These are phyloP conservation scores for Chrysoporthe cubensis DNA, from an alignment of 2,329 filamentous ascomycete genomes.

Conservation along the genomic window DNA sequence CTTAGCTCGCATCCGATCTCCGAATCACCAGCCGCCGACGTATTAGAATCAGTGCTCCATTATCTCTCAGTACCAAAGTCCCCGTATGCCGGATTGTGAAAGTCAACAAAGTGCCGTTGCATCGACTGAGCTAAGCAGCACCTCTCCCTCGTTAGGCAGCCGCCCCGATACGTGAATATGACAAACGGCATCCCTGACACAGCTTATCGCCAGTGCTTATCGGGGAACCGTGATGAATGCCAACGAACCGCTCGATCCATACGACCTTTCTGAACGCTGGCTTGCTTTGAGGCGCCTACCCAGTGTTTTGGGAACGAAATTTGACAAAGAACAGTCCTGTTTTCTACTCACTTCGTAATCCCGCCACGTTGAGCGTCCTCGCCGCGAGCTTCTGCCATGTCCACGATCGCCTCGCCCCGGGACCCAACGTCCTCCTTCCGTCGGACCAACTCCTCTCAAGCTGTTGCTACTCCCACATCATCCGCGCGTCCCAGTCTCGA, in stretches of 20 bases:
- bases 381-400: slow-evolving; percentile 50
- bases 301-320: background rate
- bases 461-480: slow-evolving; percentile 68
- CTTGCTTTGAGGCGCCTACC: background rate
- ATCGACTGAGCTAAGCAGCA: background rate
- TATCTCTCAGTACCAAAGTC: background rate
- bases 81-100: background rate
- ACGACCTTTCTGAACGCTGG: background rate
- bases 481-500: slow-evolving; percentile 78
- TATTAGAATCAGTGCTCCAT: background rate
- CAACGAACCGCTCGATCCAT: background rate
- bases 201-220: slow-evolving; percentile 2
- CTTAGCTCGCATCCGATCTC: background rate
- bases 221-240: background rate
- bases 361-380: background rate
- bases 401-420: slow-evolving; percentile 66
- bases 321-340: background rate
- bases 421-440: slow-evolving; percentile 62
- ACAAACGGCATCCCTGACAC: background rate
- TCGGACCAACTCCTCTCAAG: slow-evolving; percentile 54
- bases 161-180: background rate
- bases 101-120: background rate
- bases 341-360: background rate
- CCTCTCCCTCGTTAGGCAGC: background rate
- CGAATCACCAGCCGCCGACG: background rate